Evolutionary conservation across 1,139 yeast species (phyloP).

Genomic region (Pichia norvegensis): DNA sequence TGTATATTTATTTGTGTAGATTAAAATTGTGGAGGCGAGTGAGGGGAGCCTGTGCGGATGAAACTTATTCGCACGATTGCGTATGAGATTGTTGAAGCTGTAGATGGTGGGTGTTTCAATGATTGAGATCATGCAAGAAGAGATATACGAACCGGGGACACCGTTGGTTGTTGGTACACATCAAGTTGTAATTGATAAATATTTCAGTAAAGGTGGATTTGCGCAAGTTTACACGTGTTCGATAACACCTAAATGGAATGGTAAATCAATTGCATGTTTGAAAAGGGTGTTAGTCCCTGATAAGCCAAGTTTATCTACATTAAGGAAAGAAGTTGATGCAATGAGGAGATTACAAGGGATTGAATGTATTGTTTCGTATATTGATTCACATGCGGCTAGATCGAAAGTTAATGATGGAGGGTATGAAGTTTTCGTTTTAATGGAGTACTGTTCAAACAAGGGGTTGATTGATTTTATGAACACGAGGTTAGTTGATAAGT

Average conservation of each 20-base stretch:
- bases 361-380: slow-evolving; percentile 75
- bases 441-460: slow-evolving; percentile 86
- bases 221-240: slow-evolving; percentile 55
- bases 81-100: not conserved
- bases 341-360: slow-evolving; percentile 76
- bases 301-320: slow-evolving; percentile 56
- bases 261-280: slow-evolving; percentile 49
- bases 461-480: slow-evolving; percentile 94
- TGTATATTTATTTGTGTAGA: no score
- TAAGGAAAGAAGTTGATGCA: slow-evolving; percentile 75
- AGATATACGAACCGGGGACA: slow-evolving; percentile 24
- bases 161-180: slow-evolving; percentile 26
- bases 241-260: slow-evolving; percentile 33
- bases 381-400: slow-evolving; percentile 93
- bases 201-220: slow-evolving; percentile 36
- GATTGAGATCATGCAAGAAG: not conserved
- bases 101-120: not conserved
- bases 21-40: no score
- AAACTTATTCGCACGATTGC: no score
- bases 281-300: slow-evolving; percentile 71
- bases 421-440: slow-evolving; percentile 82
- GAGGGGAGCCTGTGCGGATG: no score
- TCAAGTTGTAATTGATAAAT: slow-evolving; percentile 24
- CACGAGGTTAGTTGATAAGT: slow-evolving; percentile 71
- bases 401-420: slow-evolving; percentile 32